Evolutionary conservation across 208 protist genomes (phyloP), one percentile per base, ranked within the genome.

Genomic region (Acanthamoeba quina): DNA sequence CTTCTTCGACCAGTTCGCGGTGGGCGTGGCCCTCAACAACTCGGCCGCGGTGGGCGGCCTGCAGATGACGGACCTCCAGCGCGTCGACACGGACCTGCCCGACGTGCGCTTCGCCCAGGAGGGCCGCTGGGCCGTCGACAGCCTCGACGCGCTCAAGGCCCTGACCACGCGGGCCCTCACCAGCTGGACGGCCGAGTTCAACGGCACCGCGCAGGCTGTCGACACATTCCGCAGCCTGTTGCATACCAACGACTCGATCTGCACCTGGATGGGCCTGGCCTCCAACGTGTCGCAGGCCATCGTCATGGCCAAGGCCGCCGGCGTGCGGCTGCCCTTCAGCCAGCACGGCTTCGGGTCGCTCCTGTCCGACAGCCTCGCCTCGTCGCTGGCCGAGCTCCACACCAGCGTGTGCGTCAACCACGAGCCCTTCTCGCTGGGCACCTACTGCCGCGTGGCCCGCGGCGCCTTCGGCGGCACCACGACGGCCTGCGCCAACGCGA

Each of bases 401-500:
- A 58, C 85, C 3, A 91, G 58, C 47, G 60, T 74, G 62, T 74
- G 85, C 58, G 62, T 31, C 34, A 54, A 74, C 34, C 34, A 74
- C 31, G n/a, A 72, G 62, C 58, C 85, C 37, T 74, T 91, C 85
- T 76, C 85, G 13, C 58, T 91, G 37, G 52, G 21, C 44, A 68
- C 62, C 19, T 74, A 29, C 58, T 91, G 85, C 41, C 37, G 21
- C 58, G 15, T 91, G 54, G 62, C 41, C 41, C 4, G 34, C 0
- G 34, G 24, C 21, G 85, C 62, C 41, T 91, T 76, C n/a, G 26
- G 34, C 29, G 52, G 78, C n/a, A 86, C 78, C 34, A 74, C 37
- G 31, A 91, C 85, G n/a, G 31, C 47, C 19, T 91, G 85, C 85
- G 85, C 58, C 47, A 91, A 91, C 47, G 60, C 60, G 17, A 24